These are phyloP conservation scores for Handroanthus guayacan DNA, from an alignment of 257 asterid genomes.

Conservation along the genomic window DNA sequence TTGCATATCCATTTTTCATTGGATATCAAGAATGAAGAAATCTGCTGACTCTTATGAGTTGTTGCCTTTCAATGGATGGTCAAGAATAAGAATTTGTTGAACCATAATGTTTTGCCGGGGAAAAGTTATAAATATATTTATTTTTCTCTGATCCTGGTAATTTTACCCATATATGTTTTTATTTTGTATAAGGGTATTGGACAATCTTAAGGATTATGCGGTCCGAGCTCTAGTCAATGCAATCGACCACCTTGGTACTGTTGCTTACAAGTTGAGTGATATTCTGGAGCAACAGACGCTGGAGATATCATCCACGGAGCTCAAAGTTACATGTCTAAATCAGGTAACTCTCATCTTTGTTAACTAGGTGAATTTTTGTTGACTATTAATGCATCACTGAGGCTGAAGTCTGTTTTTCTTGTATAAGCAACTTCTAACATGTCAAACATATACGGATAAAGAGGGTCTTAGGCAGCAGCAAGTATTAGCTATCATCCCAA, in stretches of 20 bases:
- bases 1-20: slow-evolving; percentile 6
- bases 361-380: slow-evolving; percentile 22
- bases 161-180: slow-evolving; percentile 25
- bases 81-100: slow-evolving; percentile 18
- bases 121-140: slow-evolving; percentile 2
- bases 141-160: slow-evolving; percentile 3
- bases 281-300: slow-evolving; percentile 78
- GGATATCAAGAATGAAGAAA: slow-evolving; percentile 22
- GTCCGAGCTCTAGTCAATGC: slow-evolving; percentile 96
- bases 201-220: slow-evolving; percentile 92
- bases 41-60: slow-evolving; percentile 5
- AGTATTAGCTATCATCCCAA: slow-evolving; percentile 80
- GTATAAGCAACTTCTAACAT: slow-evolving; percentile 75
- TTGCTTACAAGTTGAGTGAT: slow-evolving; percentile 92
- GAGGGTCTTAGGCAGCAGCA: slow-evolving; percentile 98
- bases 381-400: slow-evolving; percentile 34
- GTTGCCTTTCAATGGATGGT: slow-evolving; percentile 19
- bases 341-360: slow-evolving; percentile 56
- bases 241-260: slow-evolving; percentile 98
- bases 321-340: slow-evolving; percentile 71
- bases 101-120: not conserved
- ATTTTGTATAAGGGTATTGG: slow-evolving; percentile 71
- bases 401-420: slow-evolving; percentile 33
- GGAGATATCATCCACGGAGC: slow-evolving; percentile 74
- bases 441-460: slow-evolving; percentile 75